Conservation (phyloP, 805 yeast species). For the Kurtzmaniella cleridarum region DNA sequence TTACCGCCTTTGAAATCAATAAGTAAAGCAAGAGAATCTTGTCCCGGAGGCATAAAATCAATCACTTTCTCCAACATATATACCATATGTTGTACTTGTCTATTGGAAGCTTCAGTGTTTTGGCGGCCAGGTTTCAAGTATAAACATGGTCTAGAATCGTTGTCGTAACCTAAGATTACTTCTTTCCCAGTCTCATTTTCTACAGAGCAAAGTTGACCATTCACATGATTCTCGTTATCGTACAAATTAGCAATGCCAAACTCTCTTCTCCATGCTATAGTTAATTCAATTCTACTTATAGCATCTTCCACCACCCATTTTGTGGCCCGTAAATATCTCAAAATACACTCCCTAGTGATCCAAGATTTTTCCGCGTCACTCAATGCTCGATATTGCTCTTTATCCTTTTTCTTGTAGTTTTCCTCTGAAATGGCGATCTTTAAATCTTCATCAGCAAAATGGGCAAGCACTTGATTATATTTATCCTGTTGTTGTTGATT, state of each 20-base stretch:
- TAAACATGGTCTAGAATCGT: conserved; percentile 84
- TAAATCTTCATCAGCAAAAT: conserved; percentile 54
- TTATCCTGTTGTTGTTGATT: conserved; percentile 51
- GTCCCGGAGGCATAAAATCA: conserved; percentile 94
- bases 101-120: conserved; percentile 81
- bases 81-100: conserved; percentile 95
- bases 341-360: conserved; percentile 87
- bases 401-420: conserved; percentile 33
- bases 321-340: conserved; percentile 88
- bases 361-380: conserved; percentile 69
- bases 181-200: conserved; percentile 94
- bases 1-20: conserved; percentile 85
- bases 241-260: conserved; percentile 55
- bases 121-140: conserved; percentile 93
- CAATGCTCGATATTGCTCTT: conserved; percentile 23
- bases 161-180: conserved; percentile 85
- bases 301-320: conserved; percentile 79
- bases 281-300: conserved; percentile 64
- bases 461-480: conserved; percentile 56
- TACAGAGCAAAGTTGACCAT: conserved; percentile 46
- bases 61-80: conserved; percentile 89
- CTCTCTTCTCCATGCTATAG: conserved; percentile 90
- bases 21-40: conserved; percentile 84
- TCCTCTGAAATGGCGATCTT: conserved; percentile 47
- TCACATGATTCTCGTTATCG: conserved; percentile 45